Base-by-base conservation (phyloP, 345 rosid genomes). In the Ailanthus altissimus region DNA sequence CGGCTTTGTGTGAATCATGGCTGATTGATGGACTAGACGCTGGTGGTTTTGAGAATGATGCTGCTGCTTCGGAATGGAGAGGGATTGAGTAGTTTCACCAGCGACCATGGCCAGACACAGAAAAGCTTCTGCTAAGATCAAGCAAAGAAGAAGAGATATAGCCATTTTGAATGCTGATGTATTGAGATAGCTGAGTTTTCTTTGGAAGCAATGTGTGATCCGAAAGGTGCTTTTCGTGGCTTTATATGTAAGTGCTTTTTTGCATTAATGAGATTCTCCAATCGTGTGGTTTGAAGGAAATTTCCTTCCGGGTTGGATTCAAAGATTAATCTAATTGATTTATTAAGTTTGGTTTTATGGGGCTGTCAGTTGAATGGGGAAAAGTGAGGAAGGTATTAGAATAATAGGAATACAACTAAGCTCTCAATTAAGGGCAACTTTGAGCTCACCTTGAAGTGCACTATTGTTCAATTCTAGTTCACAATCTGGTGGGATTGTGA, bases 281-380 rank as follows among this genome's bases (percentile, higher is more conserved):
- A 74, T 77, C 77, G 79, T 83, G 73, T 66, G 87, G 84, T 67
- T 21, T 58, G 71, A 73, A 53, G 88, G 89, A 87, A 87, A 76
- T 83, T 87, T 87, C 88, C 84, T 46, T 13, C 70, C 62, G 59
- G 23, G 67, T 25, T 62, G 40, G 78, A 79, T 43, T 81, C 81
- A 77, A 46, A 5, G 47, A 38, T 50, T 79, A 77, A 43, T 79
- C 61, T 49, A 61, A 47, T 54, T 6, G 43, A 72, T 73, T 64
- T 57, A 28, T 25, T 23, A 42, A 45, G 15, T 66, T 18, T 28
- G 47, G 26, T 46, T 40, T 77, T 5, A 58, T 70, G 78, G 74
- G 51, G 80, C 54, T 87, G 92, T 82, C 88, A 71, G 81, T 67
- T 15, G 81, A 74, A 70, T 8, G 28, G 84, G 82, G 70, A 79